Conservation (phyloP, 2,329 filamentous ascomycete genomes). For the Diaporthe humulicola region DNA sequence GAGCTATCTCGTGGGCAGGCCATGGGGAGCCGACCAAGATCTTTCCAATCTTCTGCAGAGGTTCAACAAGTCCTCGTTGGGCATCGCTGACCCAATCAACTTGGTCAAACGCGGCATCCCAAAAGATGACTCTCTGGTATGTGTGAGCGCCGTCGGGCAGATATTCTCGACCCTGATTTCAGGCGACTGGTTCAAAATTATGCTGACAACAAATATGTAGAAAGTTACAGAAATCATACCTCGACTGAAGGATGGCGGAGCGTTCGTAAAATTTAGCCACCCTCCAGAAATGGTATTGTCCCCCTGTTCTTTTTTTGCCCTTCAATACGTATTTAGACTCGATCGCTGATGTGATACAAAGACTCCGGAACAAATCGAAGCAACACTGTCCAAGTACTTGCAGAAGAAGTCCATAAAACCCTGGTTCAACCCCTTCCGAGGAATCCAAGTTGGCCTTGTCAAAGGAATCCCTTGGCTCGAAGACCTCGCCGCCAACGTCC, state of each 20-base stretch:
- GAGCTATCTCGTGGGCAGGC: slow-evolving; percentile 54
- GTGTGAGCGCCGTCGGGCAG: neutral
- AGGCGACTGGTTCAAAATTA: no score
- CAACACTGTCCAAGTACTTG: slow-evolving; percentile 72
- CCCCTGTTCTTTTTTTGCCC: neutral
- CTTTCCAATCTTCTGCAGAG: slow-evolving; percentile 63
- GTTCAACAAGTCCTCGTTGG: slow-evolving; percentile 65
- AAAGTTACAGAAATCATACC: slow-evolving; percentile 86
- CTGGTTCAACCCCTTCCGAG: slow-evolving; percentile 88
- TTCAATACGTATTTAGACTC: neutral
- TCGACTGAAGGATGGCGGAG: slow-evolving; percentile 90
- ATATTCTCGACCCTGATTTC: neutral
- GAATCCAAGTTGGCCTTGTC: slow-evolving; percentile 80
- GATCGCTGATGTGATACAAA: neutral
- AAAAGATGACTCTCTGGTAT: slow-evolving; percentile 55
- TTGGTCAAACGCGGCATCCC: slow-evolving; percentile 75
- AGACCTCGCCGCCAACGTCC: slow-evolving; percentile 76
- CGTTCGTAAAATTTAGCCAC: slow-evolving; percentile 87
- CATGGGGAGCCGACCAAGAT: slow-evolving; percentile 64
- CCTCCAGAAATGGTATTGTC: slow-evolving; percentile 48
- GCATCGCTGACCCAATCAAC: slow-evolving; percentile 64
- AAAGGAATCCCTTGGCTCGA: slow-evolving; percentile 93
- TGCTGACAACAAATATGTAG: neutral
- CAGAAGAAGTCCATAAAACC: slow-evolving; percentile 80
- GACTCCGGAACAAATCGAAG: slow-evolving; percentile 31